Percentiles rank a stretch among this genome's conserved stretches.
These are phyloP conservation scores for Venturiaceae sp. DNA, from an alignment of 2,329 filamentous ascomycete species.

Conservation along the genomic window DNA sequence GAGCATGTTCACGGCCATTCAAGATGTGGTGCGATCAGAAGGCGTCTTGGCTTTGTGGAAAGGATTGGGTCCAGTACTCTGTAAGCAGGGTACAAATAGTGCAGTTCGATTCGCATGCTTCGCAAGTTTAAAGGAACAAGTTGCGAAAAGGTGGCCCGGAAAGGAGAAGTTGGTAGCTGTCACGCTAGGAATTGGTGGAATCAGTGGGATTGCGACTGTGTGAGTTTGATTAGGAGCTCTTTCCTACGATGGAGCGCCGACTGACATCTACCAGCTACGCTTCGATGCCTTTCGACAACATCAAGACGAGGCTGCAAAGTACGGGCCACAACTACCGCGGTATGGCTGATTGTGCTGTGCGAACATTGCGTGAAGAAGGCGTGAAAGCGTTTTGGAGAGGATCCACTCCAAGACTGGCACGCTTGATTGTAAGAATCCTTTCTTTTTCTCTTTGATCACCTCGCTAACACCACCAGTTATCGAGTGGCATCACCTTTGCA, in stretches of 20 bases:
- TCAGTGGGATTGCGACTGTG: too few relatives aligned
- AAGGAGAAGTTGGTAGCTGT: too few relatives aligned
- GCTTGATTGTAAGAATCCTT: neutral
- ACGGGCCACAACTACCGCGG: neutral
- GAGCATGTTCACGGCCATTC: neutral
- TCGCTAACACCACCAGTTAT: neutral
- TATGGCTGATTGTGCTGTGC: neutral
- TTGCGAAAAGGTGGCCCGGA: too few relatives aligned
- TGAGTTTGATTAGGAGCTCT: too few relatives aligned
- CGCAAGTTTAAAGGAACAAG: too few relatives aligned
- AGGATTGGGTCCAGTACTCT: neutral
- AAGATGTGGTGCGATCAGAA: neutral
- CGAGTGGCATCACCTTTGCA: neutral
- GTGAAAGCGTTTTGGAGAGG: neutral
- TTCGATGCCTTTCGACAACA: neutral
- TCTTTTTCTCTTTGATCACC: neutral
- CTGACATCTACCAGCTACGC: neutral
- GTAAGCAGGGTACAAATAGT: too few relatives aligned
- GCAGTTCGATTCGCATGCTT: too few relatives aligned
- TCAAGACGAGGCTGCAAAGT: neutral
- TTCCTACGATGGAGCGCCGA: too few relatives aligned
- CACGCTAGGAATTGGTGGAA: too few relatives aligned
- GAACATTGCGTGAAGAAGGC: neutral
- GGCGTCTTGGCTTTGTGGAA: neutral
- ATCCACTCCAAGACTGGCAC: neutral